phyloP scores from a whole-genome alignment of 345 rosid genomes.

The Firmiana major region DNA sequence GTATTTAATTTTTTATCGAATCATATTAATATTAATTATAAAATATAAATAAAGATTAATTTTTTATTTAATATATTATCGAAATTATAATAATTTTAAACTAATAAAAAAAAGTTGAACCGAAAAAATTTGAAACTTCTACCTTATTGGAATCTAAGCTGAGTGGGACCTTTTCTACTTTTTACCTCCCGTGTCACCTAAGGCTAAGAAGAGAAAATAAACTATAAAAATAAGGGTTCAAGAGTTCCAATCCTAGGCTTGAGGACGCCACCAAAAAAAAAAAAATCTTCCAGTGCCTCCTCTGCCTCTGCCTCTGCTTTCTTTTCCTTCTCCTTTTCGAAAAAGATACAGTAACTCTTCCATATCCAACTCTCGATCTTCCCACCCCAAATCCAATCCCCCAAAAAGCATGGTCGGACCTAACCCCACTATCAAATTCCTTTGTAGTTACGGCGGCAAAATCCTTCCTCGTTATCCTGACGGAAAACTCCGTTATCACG shows the following conservation, averaged over 20 bases:
- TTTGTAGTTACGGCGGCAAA: slow-evolving; percentile 86
- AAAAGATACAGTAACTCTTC: not conserved
- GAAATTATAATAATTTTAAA: too few relatives aligned
- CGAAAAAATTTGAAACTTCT: too few relatives aligned
- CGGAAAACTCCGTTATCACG: slow-evolving; percentile 81
- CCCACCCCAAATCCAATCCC: too few relatives aligned
- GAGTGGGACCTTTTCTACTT: not conserved
- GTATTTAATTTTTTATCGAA: too few relatives aligned
- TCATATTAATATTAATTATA: too few relatives aligned
- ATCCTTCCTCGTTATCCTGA: slow-evolving; percentile 80
- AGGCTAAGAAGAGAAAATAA: not conserved
- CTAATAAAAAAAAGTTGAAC: too few relatives aligned
- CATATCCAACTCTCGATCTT: not conserved
- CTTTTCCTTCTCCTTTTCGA: not conserved
- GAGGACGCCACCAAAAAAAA: slow-evolving; percentile 30
- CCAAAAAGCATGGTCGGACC: slow-evolving; percentile 38
- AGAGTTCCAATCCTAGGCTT: slow-evolving; percentile 29
- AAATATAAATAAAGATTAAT: too few relatives aligned
- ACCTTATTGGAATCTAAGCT: not conserved
- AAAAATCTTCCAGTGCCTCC: slow-evolving; percentile 9
- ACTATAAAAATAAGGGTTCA: slow-evolving; percentile 41
- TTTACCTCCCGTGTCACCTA: not conserved
- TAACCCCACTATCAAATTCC: slow-evolving; percentile 53
- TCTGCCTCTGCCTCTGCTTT: too few relatives aligned
- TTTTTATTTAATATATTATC: too few relatives aligned